Base-by-base conservation (phyloP, 2,329 filamentous ascomycete species). In the Coleophoma crateriformis region DNA sequence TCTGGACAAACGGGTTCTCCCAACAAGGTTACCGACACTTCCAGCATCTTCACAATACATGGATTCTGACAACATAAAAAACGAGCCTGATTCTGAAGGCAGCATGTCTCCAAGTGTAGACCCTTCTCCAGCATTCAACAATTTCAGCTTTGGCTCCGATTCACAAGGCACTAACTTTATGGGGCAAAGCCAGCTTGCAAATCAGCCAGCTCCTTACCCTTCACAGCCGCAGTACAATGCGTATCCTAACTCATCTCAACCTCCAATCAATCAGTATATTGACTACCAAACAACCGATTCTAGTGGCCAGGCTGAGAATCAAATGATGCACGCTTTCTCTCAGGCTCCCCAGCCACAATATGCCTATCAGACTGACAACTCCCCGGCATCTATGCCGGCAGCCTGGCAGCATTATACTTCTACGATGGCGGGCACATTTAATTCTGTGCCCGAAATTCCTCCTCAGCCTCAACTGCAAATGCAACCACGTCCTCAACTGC, bases 1-100 rank as follows among this genome's bases (percentile, higher is more conserved):
- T 19, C 69, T 81, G 49, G 71, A 67, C 48, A 68, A 70, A 17
- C 57, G 56, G 65, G 27, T 27, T 57, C 66, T 72, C 38, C 65
- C 66, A 40, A 71, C 66, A 53, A 69, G 67, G 45, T 70, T 38
- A 7, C 35, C 13, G 35, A 14, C 35, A 12, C 15, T 17, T 13
- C 35, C 35, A 14, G 11, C 35, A 14, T 17, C 35, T n/a, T n/a
- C 15, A 7, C 15, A n/a, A 13, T 17, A 38, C 11, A 38, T 27
- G 8, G 27, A 27, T 27, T 27, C 27, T 7, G 35, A 13, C 13
- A 17, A 38, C 14, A n/a, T 38, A 3, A 38, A 38, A 38, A 17
- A n/a, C 12, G 35, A 38, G 35, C 35, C 35, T 38, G 35, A 17
- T 38, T n/a, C 35, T 14, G 35, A 38, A 7, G 15, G 8, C 6